phyloP scores from a whole-genome alignment of 768 basidiomycete genomes.

The Lyophyllum atratum region DNA sequence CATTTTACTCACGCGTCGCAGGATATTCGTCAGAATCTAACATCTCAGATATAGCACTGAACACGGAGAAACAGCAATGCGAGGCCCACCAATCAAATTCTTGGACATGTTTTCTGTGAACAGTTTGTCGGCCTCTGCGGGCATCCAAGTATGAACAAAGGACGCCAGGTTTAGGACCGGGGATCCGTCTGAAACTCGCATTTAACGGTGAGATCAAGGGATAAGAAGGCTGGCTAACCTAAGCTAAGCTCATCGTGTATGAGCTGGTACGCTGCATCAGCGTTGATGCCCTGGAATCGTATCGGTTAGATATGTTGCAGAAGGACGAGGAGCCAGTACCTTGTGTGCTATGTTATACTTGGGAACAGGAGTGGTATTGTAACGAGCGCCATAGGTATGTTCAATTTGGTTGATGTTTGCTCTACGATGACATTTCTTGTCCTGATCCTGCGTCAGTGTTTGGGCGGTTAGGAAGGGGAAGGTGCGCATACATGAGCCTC shows the following conservation, averaged over 20 bases:
- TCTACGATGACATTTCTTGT: conserved; percentile 40
- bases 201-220: neutral
- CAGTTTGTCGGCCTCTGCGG: conserved; percentile 50
- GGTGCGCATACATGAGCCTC: conserved; percentile 46
- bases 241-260: conserved; percentile 60
- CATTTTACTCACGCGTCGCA: conserved; percentile 47
- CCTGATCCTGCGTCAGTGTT: conserved; percentile 30
- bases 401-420: conserved; percentile 30
- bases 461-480: conserved; percentile 4
- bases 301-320: neutral
- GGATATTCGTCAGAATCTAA: conserved; percentile 65
- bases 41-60: neutral
- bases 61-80: neutral
- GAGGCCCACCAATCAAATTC: conserved; percentile 53
- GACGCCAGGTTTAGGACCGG: conserved; percentile 66
- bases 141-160: conserved; percentile 67
- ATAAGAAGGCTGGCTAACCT: conserved; percentile 42
- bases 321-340: conserved; percentile 26
- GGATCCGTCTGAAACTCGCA: conserved; percentile 47
- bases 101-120: conserved; percentile 66
- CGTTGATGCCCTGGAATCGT: conserved; percentile 49
- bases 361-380: conserved; percentile 67
- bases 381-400: conserved; percentile 62
- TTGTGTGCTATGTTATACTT: conserved; percentile 67
- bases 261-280: conserved; percentile 57